Conservation (phyloP, 2,329 filamentous ascomycete genomes). For the Ustilaginoidea virens region DNA sequence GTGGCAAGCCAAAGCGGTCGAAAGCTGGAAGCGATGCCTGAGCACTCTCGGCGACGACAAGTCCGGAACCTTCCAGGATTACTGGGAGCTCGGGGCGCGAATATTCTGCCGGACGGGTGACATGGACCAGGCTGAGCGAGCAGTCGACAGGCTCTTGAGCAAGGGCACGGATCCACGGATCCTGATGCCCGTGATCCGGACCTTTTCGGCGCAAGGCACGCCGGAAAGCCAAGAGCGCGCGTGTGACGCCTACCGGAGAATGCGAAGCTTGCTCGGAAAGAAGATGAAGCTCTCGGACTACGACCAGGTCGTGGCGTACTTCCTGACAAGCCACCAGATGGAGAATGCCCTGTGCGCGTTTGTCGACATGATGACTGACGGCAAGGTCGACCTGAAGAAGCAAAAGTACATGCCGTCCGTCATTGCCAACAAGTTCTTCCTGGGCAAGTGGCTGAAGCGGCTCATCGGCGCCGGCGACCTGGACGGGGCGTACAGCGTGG, state of each 20-base stretch:
- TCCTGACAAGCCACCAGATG: constrained; percentile 49
- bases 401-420: constrained; percentile 28
- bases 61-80: constrained; percentile 32
- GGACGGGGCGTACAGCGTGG: constrained; percentile 54
- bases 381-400: constrained; percentile 31
- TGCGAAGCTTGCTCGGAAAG: constrained; percentile 44
- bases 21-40: constrained; percentile 46
- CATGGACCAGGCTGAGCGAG: constrained; percentile 40
- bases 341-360: constrained; percentile 62
- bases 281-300: constrained; percentile 59
- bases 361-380: constrained; percentile 74
- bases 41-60: constrained; percentile 31
- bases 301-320: constrained; percentile 55
- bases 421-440: constrained; percentile 62
- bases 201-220: constrained; percentile 39
- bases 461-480: constrained; percentile 59
- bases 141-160: constrained; percentile 37
- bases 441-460: constrained; percentile 77
- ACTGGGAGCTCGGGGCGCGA: constrained; percentile 50
- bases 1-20: constrained; percentile 41
- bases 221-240: constrained; percentile 36
- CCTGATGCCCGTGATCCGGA: constrained; percentile 53
- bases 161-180: constrained; percentile 36
- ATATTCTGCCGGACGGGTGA: constrained; percentile 46
- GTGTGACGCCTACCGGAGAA: constrained; percentile 49